Evolutionary conservation across 2,329 filamentous ascomycete genomes (phyloP).

Genomic region (Sarocladium strictum): DNA sequence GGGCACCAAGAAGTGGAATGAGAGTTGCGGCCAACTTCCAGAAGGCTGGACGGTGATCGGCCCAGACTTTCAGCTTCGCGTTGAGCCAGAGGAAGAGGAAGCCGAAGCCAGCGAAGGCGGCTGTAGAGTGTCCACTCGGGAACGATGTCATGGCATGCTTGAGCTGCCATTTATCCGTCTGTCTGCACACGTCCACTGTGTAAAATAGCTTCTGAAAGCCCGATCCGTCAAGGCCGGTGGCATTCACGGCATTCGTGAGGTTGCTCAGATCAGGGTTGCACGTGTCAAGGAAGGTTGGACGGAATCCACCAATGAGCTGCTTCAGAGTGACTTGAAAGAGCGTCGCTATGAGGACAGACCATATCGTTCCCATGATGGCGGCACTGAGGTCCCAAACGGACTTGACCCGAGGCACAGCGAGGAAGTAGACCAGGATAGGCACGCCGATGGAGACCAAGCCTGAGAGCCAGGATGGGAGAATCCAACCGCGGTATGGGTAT

Average conservation of each 20-base stretch:
- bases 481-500: slow-evolving; percentile 57
- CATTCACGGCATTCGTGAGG: slow-evolving; percentile 29
- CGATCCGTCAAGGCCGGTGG: slow-evolving; percentile 23
- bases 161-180: slow-evolving; percentile 44
- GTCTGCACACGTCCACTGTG: slow-evolving; percentile 55
- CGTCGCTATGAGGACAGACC: slow-evolving; percentile 51
- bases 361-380: slow-evolving; percentile 54
- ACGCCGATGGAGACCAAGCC: slow-evolving; percentile 49
- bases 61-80: slow-evolving; percentile 65
- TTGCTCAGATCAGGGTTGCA: slow-evolving; percentile 52
- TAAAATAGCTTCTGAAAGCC: slow-evolving; percentile 59
- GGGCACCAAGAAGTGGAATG: slow-evolving; percentile 53
- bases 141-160: slow-evolving; percentile 49
- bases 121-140: slow-evolving; percentile 3
- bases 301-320: slow-evolving; percentile 57
- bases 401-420: slow-evolving; percentile 51
- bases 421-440: slow-evolving; percentile 51
- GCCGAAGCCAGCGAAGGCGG: slow-evolving; percentile 4
- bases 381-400: slow-evolving; percentile 57
- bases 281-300: slow-evolving; percentile 59
- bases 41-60: slow-evolving; percentile 58
- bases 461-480: slow-evolving; percentile 53
- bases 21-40: slow-evolving; percentile 59
- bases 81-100: slow-evolving; percentile 23
- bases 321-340: slow-evolving; percentile 64